phyloP scores from a whole-genome alignment of 495 filamentous ascomycete species.

The Tuber indicum region DNA sequence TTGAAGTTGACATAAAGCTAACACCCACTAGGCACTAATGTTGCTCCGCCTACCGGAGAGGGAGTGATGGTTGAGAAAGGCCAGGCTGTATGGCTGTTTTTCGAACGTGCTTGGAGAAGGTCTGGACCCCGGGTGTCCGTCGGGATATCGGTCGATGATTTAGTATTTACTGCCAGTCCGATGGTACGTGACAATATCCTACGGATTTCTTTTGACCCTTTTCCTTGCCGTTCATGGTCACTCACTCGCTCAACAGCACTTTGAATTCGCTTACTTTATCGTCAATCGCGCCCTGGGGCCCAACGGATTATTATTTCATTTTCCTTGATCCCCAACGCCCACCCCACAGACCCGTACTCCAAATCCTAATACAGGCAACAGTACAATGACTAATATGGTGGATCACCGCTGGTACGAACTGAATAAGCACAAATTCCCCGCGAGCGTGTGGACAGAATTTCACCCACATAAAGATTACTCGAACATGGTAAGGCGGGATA shows the following conservation, averaged over 20 bases:
- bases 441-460: too few species aligned
- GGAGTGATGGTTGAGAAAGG: slow-evolving; percentile 82
- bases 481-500: slow-evolving; percentile 71
- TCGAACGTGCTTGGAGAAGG: slow-evolving; percentile 56
- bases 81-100: slow-evolving; percentile 82
- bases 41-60: slow-evolving; percentile 63
- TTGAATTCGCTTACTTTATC: slow-evolving; percentile 88
- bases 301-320: slow-evolving; percentile 70
- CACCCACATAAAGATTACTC: slow-evolving; percentile 69
- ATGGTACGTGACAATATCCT: too few species aligned
- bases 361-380: slow-evolving; percentile 56
- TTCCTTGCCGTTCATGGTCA: slow-evolving; percentile 53
- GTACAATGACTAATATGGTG: slow-evolving; percentile 83
- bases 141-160: slow-evolving; percentile 74
- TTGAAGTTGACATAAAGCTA: slow-evolving; percentile 1
- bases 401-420: slow-evolving; percentile 93
- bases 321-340: slow-evolving; percentile 49
- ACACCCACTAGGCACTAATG: slow-evolving; percentile 55
- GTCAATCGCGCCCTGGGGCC: slow-evolving; percentile 73
- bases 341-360: neutral
- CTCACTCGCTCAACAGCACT: slow-evolving; percentile 62
- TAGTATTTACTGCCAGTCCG: slow-evolving; percentile 56
- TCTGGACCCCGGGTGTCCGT: slow-evolving; percentile 68
- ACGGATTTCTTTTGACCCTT: too few species aligned
- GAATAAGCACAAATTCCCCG: slow-evolving; percentile 50